Conservation (phyloP, 306 rosid species). For the Mimosa pudica region DNA sequence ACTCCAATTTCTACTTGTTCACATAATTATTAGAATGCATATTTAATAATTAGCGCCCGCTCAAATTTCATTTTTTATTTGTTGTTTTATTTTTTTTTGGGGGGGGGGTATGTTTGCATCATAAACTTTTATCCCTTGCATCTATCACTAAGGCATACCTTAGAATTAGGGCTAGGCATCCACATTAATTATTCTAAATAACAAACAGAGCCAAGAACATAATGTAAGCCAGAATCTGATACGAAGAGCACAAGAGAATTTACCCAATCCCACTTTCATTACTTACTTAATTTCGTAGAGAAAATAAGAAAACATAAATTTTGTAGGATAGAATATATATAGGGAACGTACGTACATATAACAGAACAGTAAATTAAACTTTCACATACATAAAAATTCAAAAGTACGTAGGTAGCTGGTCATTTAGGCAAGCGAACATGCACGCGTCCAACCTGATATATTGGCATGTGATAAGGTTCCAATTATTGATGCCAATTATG, state of each 20-base stretch:
- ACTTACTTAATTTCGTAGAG: neutral
- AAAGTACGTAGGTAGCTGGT: neutral
- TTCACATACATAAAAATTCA: conserved; percentile 1
- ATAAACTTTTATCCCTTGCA: neutral
- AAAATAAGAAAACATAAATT: neutral
- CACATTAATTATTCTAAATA: neutral
- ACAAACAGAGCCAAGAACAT: neutral
- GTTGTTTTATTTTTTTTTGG: too few species aligned
- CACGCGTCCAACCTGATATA: neutral
- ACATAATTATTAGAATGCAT: neutral
- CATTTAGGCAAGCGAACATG: neutral
- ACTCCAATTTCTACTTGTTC: neutral
- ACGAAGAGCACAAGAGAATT: neutral
- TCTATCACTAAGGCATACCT: neutral
- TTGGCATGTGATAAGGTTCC: conserved; percentile 4
- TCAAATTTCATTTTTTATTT: neutral
- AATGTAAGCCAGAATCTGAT: neutral
- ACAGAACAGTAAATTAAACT: neutral
- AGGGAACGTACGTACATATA: neutral
- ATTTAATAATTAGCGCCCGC: neutral
- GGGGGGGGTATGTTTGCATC: neutral
- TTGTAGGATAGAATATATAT: neutral
- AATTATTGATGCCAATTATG: neutral
- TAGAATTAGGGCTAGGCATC: neutral
- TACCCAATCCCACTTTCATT: neutral